A percentile compares a stretch with the other conserved stretches of the same genome.
Conservation (phyloP, 495 filamentous ascomycete species). For the Penicillium waksmanii region DNA sequence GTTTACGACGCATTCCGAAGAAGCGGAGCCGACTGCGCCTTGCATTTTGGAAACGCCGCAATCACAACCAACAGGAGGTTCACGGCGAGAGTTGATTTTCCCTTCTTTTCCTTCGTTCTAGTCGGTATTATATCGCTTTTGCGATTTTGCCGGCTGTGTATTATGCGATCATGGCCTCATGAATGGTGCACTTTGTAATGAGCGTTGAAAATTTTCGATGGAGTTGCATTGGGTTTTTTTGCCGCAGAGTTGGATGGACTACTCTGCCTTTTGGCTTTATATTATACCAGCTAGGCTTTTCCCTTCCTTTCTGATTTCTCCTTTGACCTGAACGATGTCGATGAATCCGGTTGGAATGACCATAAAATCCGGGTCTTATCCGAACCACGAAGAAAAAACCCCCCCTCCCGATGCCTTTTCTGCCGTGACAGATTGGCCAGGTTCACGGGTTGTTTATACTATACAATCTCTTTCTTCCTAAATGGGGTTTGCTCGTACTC, state of each 20-base stretch:
- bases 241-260: slow-evolving; percentile 11
- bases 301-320: background rate
- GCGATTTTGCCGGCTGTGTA: slow-evolving; percentile 16
- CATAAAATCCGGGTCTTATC: background rate
- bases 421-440: background rate
- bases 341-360: slow-evolving; percentile 2
- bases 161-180: slow-evolving; percentile 37
- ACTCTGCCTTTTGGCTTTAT: background rate
- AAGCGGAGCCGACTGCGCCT: slow-evolving; percentile 48
- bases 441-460: slow-evolving; percentile 10
- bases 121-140: slow-evolving; percentile 4
- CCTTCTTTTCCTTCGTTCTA: slow-evolving; percentile 5
- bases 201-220: slow-evolving; percentile 32
- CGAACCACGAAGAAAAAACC: slow-evolving; percentile 1
- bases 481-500: background rate
- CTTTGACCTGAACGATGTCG: slow-evolving; percentile 1
- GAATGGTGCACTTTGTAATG: slow-evolving; percentile 38
- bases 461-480: slow-evolving; percentile 5
- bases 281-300: slow-evolving; percentile 8
- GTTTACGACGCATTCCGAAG: slow-evolving; percentile 36
- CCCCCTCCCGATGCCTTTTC: background rate
- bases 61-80: slow-evolving; percentile 42
- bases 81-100: slow-evolving; percentile 42
- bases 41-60: slow-evolving; percentile 51
- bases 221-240: slow-evolving; percentile 36